These are phyloP conservation scores for Diplodia scrobiculata DNA, from an alignment of 2,329 filamentous ascomycete genomes.

Conservation along the genomic window DNA sequence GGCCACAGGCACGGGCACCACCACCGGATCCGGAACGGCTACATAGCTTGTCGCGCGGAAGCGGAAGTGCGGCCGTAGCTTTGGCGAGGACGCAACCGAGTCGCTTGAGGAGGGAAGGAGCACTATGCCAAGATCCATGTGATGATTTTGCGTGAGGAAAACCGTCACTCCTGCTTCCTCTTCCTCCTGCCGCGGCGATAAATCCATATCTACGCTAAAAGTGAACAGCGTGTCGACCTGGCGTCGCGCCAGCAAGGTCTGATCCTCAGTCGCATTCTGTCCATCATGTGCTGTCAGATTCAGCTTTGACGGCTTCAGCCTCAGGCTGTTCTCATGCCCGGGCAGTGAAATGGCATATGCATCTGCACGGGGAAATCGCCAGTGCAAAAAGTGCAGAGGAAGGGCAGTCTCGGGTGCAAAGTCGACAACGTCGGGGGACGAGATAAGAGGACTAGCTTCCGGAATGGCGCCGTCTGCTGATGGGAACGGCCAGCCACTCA, in stretches of 20 bases:
- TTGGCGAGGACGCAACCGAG: conserved; percentile 8
- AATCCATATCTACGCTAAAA: conserved; percentile 53
- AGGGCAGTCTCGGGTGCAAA: conserved; percentile 52
- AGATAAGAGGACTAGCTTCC: conserved; percentile 49
- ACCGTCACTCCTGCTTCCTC: conserved; percentile 58
- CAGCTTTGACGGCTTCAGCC: conserved; percentile 52
- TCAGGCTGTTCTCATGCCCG: conserved; percentile 50
- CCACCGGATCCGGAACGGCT: conserved; percentile 44
- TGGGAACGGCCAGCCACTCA: conserved; percentile 51
- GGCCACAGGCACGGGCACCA: conserved; percentile 45
- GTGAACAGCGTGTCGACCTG: conserved; percentile 60
- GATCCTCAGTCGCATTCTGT: conserved; percentile 52
- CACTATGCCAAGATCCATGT: conserved; percentile 52
- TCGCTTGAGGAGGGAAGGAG: conserved; percentile 33
- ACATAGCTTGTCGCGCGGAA: conserved; percentile 51
- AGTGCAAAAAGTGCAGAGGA: conserved; percentile 60
- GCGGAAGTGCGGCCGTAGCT: conserved; percentile 46
- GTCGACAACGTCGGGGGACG: conserved; percentile 50
- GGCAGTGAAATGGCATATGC: conserved; percentile 53
- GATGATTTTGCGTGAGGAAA: conserved; percentile 57
- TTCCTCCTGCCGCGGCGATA: conserved; percentile 42
- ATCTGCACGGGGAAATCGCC: conserved; percentile 54
- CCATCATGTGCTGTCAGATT: conserved; percentile 60
- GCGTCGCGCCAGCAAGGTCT: conserved; percentile 58
- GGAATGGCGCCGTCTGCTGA: conserved; percentile 40